Evolutionary conservation across 257 asterid genomes (phyloP).

Genomic region (Nyctanthes arbortristis): DNA sequence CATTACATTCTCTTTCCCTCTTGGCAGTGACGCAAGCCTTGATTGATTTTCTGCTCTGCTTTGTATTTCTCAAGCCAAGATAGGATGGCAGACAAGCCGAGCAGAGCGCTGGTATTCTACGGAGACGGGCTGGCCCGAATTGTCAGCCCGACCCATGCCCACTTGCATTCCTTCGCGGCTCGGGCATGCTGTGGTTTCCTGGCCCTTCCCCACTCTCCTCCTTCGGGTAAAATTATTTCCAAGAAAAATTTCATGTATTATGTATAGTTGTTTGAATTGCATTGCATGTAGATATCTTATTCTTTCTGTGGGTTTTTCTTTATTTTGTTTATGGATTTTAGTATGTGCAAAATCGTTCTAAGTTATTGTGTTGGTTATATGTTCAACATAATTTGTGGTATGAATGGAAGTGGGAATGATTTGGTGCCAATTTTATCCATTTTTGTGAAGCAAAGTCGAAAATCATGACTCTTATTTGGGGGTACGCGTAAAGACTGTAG

Average conservation of each 20-base stretch:
- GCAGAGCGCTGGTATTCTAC: conserved; percentile 74
- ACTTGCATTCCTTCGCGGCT: conserved; percentile 73
- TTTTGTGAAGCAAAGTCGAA: background rate
- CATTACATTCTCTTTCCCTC: no score
- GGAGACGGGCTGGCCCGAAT: conserved; percentile 81
- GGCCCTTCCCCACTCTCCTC: conserved; percentile 65
- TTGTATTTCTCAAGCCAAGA: background rate
- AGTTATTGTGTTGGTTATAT: background rate
- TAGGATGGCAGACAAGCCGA: conserved; percentile 69
- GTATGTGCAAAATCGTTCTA: background rate
- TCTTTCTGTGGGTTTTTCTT: background rate
- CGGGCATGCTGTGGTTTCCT: conserved; percentile 72
- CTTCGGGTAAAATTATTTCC: conserved; percentile 45
- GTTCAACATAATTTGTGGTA: background rate
- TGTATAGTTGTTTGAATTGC: background rate
- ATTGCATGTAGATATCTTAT: background rate
- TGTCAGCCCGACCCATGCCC: conserved; percentile 55
- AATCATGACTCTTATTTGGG: background rate
- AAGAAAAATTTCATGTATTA: background rate
- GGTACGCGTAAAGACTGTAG: background rate
- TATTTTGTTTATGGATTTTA: background rate
- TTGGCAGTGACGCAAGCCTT: background rate
- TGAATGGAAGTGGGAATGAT: background rate
- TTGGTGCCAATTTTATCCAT: background rate
- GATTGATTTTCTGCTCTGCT: no score